Conservation (phyloP, 805 yeast genomes). For the Blastobotrys americana region DNA sequence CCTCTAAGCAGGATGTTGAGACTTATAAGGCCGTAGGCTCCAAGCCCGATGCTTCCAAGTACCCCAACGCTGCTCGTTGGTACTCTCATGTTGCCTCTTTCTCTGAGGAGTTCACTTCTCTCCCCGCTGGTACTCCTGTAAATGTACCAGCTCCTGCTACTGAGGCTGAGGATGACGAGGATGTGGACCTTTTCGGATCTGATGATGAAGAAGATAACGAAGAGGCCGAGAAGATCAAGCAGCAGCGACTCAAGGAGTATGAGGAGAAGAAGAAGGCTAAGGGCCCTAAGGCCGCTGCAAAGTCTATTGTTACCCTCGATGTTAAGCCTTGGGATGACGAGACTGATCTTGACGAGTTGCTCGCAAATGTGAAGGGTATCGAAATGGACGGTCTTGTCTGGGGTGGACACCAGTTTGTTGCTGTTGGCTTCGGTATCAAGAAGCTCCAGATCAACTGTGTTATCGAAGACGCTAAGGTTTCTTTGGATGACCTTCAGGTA, state of each 20-base stretch:
- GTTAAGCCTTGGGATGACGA: conserved; percentile 99
- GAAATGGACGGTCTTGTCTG: conserved; percentile 90
- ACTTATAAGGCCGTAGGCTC: conserved; percentile 74
- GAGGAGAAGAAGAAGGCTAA: conserved; percentile 95
- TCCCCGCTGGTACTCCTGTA: conserved; percentile 33
- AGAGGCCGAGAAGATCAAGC: conserved; percentile 95
- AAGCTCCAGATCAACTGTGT: conserved; percentile 98
- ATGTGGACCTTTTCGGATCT: conserved; percentile 91
- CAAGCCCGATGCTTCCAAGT: conserved; percentile 54
- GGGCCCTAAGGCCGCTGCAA: conserved; percentile 98
- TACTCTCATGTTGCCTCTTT: conserved; percentile 95
- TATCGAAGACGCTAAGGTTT: conserved; percentile 94
- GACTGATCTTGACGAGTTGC: conserved; percentile 85
- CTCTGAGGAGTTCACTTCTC: conserved; percentile 82
- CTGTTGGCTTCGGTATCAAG: conserved; percentile 99
- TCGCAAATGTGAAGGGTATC: conserved; percentile 77
- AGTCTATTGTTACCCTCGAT: conserved; percentile 92
- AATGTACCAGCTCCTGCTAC: conserved; percentile 44
- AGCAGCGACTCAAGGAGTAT: conserved; percentile 96
- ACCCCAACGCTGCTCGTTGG: conserved; percentile 97
- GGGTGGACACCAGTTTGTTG: conserved; percentile 97
- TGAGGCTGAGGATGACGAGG: conserved; percentile 75
- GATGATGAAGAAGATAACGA: conserved; percentile 92
- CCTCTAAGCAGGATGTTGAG: conserved; percentile 93
- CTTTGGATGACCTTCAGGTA: conserved; percentile 71